A percentile compares a stretch with the other conserved stretches of the same genome.
Evolutionary conservation across 257 asterid genomes (phyloP).

Genomic region (Solanum commersonii): DNA sequence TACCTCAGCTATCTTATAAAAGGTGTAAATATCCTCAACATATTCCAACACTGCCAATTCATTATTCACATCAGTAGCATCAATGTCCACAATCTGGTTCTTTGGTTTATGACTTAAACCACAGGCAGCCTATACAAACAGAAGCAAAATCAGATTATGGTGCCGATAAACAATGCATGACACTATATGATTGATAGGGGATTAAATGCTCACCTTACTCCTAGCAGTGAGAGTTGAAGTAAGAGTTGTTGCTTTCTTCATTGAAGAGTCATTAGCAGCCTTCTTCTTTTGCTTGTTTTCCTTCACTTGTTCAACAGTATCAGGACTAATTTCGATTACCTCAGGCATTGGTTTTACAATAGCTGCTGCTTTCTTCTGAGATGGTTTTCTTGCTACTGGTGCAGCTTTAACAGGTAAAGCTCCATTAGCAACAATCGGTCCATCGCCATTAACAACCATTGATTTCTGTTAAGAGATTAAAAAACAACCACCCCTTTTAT

Average conservation of each 20-base stretch:
- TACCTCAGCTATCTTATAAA: constrained; percentile 79
- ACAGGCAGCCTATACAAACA: constrained; percentile 58
- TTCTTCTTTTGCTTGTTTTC: constrained; percentile 9
- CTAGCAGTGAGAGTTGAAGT: constrained; percentile 77
- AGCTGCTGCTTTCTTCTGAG: constrained; percentile 31
- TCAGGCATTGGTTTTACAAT: constrained; percentile 43
- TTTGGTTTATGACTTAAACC: constrained; percentile 37
- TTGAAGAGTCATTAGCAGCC: constrained; percentile 15
- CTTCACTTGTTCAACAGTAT: constrained; percentile 21
- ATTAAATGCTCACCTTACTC: constrained; percentile 43
- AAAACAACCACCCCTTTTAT: not conserved
- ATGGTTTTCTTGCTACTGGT: constrained; percentile 25
- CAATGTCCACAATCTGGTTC: constrained; percentile 47
- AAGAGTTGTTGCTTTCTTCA: constrained; percentile 48
- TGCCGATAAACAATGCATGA: not conserved
- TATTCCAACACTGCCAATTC: constrained; percentile 80
- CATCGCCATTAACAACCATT: constrained; percentile 26
- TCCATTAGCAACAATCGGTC: constrained; percentile 23
- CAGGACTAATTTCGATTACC: constrained; percentile 56
- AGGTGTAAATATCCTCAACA: constrained; percentile 73
- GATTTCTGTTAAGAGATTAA: constrained; percentile 17
- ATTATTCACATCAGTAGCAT: constrained; percentile 63
- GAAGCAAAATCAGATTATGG: not conserved
- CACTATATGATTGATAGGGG: not conserved
- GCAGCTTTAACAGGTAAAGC: constrained; percentile 2